Base-by-base conservation (phyloP, 1,284 basidiomycete genomes). In the Rhodotorula sp. region DNA sequence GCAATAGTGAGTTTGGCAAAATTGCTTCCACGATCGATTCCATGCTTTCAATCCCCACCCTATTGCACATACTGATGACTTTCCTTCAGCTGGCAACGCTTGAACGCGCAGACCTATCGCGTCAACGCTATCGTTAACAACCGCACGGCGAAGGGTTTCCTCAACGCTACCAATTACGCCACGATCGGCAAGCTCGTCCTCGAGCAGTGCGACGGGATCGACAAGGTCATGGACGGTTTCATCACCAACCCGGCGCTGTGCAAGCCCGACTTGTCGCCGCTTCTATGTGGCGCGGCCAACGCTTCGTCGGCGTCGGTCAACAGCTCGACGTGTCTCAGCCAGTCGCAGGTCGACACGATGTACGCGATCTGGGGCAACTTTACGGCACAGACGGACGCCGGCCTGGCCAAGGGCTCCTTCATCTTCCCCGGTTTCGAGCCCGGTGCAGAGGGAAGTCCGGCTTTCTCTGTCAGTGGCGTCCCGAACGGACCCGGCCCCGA, bases 171-270 rank as follows among this genome's bases (percentile, higher is more conserved):
- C 37, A 60, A 72, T 56, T 77, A 73, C 57, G 66, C 61, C 6
- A n/a, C 58, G 1, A 75, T 80, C 49, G 68, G 75, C 29, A 55
- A 63, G 18, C 65, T 66, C 4, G 76, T 79, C 30, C 58, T 77
- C 6, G 42, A 53, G 0, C 77, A 79, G 54, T 80, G 79, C 62
- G 79, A 80, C 64, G 60, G 48, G 17, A 69, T 77, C 1, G 79
- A 80, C 58, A 76, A 77, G 15, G 67, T 80, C 33, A 62, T 60
- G 44, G 79, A 80, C 57, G 69, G 76, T 12, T 68, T 79, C 66
- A 73, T 80, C 62, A 64, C 64, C 22, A 65, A 77, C 49, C 72
- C 78, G 20, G 24, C 49, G 48, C 49, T 51, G 29, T 77, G 76
- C 64, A 66, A 71, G 56, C 73, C 75, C 42, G 68, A 77, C 46